Percentiles rank a stretch among this genome's conserved stretches.
Conservation (phyloP, 805 yeast genomes). For the Saccharomycopsis fibuligera region DNA sequence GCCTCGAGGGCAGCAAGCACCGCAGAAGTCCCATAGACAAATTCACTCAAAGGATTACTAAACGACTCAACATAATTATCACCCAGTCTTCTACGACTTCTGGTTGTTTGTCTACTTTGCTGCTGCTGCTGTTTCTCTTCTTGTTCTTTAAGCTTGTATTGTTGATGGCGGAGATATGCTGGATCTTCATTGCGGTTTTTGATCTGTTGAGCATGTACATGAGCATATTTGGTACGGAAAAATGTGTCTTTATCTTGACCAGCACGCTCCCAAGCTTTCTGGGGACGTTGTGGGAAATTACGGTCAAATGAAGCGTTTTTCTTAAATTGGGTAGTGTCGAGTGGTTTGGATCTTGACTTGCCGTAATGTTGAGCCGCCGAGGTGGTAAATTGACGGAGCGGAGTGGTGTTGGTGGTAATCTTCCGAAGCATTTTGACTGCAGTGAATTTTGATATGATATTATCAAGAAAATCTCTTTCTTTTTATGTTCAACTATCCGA, state of each 20-base stretch:
- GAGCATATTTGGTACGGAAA: conserved; percentile 58
- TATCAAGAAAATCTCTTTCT: too few species aligned
- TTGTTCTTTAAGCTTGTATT: conserved; percentile 21
- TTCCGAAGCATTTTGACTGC: too few species aligned
- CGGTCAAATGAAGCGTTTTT: conserved; percentile 6
- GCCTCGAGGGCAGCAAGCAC: conserved; percentile 64
- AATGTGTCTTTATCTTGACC: conserved; percentile 57
- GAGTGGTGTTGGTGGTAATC: too few species aligned
- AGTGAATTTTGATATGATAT: too few species aligned
- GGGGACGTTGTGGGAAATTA: conserved; percentile 7
- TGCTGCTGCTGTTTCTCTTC: background rate
- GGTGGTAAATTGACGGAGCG: too few species aligned
- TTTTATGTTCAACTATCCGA: too few species aligned
- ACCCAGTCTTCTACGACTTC: background rate
- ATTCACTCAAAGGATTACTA: conserved; percentile 51
- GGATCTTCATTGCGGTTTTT: conserved; percentile 19
- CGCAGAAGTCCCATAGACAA: conserved; percentile 69
- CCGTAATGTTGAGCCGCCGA: too few species aligned
- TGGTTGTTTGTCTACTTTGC: background rate
- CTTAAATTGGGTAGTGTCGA: conserved; percentile 1
- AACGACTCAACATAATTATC: conserved; percentile 1
- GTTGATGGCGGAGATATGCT: conserved; percentile 9
- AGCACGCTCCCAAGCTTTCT: conserved; percentile 62
- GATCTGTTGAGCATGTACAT: conserved; percentile 51
- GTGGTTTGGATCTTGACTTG: too few species aligned